A percentile compares a stretch with the other conserved stretches of the same genome.
Evolutionary conservation across 345 rosid species (phyloP).

Genomic region (Euphorbia pulcherrima): DNA sequence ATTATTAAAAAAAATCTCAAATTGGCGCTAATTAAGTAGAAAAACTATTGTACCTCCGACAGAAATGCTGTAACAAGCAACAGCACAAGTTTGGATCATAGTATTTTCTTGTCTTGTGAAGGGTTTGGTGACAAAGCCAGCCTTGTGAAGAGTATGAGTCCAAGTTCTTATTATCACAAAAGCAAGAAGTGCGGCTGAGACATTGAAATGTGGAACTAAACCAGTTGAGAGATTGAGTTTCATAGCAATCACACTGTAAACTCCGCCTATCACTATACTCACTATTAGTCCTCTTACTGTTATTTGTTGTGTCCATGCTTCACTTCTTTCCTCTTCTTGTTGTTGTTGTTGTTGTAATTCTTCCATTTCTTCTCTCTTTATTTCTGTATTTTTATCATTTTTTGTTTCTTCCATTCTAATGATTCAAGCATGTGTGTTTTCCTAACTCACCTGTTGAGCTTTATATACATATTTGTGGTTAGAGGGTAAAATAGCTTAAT

Average conservation of each 20-base stretch:
- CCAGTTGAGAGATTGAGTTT: conserved; percentile 85
- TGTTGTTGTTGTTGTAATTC: too few relatives aligned
- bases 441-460: neutral
- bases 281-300: conserved; percentile 67
- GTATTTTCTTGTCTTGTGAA: conserved; percentile 91
- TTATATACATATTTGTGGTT: neutral
- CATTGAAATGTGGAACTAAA: conserved; percentile 67
- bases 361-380: too few relatives aligned
- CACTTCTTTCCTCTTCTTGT: conserved; percentile 23
- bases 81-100: conserved; percentile 93
- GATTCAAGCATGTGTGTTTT: neutral
- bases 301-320: conserved; percentile 67
- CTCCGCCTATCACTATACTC: conserved; percentile 63
- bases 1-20: too few relatives aligned
- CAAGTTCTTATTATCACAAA: conserved; percentile 68
- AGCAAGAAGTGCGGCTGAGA: conserved; percentile 88
- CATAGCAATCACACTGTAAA: conserved; percentile 80
- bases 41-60: too few relatives aligned
- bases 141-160: conserved; percentile 66
- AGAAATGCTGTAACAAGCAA: conserved; percentile 86
- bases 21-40: too few relatives aligned
- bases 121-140: conserved; percentile 60
- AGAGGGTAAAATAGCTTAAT: too few relatives aligned
- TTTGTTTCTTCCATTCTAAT: conserved; percentile 30
- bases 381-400: conserved; percentile 28